Percentiles rank a stretch among this genome's conserved stretches.
phyloP scores from a whole-genome alignment of 2,329 filamentous ascomycete genomes.

The Davidsoniella australis region DNA sequence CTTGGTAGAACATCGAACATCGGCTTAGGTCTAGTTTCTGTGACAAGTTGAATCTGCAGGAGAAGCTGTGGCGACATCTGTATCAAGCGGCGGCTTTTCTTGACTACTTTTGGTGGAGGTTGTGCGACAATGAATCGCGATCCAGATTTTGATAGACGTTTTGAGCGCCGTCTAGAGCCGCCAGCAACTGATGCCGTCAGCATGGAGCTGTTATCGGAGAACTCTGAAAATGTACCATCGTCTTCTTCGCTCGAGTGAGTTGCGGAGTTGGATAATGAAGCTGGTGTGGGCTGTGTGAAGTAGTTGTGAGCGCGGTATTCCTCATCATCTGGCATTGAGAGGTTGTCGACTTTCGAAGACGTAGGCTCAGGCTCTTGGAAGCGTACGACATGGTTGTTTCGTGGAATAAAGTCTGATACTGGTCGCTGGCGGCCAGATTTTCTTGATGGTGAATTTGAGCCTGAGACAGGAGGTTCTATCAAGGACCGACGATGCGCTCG shows the following conservation, averaged over 20 bases:
- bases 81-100: constrained; percentile 47
- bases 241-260: constrained; percentile 28
- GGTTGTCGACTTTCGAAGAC: neutral
- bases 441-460: constrained; percentile 5
- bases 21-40: constrained; percentile 44
- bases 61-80: constrained; percentile 51
- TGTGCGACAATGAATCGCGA: constrained; percentile 52
- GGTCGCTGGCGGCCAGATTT: constrained; percentile 18
- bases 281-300: constrained; percentile 1
- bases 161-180: constrained; percentile 13
- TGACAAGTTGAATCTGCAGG: constrained; percentile 54
- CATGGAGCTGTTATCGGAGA: constrained; percentile 28
- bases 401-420: constrained; percentile 23
- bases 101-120: constrained; percentile 40
- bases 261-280: constrained; percentile 4
- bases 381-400: constrained; percentile 28
- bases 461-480: neutral
- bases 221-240: constrained; percentile 25
- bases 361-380: constrained; percentile 22
- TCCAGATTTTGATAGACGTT: constrained; percentile 20
- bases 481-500: constrained; percentile 3
- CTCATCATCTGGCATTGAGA: constrained; percentile 8
- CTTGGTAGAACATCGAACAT: constrained; percentile 59
- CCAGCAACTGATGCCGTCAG: constrained; percentile 15
- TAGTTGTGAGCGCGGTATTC: constrained; percentile 10